phyloP scores from a whole-genome alignment of 345 rosid species.

The Murraya koenigii region DNA sequence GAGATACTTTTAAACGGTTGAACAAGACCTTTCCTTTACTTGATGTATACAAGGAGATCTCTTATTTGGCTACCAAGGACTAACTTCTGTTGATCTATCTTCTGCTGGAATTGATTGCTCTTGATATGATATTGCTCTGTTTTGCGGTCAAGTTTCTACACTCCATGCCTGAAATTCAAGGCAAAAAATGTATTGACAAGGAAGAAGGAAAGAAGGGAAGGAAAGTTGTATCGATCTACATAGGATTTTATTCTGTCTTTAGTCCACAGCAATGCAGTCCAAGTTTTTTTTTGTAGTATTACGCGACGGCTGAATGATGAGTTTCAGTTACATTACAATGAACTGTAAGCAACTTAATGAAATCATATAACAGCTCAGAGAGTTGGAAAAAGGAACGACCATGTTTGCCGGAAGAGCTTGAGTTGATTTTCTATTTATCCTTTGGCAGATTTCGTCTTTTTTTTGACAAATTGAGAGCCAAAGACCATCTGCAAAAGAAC shows the following conservation, averaged over 20 bases:
- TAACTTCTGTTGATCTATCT: conserved; percentile 13
- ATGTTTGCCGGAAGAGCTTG: background rate
- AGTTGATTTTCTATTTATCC: background rate
- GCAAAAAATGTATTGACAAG: background rate
- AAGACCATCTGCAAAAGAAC: background rate
- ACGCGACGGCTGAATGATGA: background rate
- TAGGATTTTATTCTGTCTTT: background rate
- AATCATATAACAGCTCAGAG: background rate
- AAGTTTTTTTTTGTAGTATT: background rate
- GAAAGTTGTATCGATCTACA: background rate
- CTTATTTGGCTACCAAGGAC: conserved; percentile 25
- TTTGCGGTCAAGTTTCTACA: background rate
- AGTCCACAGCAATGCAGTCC: background rate
- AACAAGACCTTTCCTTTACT: conserved; percentile 65
- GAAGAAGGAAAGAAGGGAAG: background rate
- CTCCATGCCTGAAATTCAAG: background rate
- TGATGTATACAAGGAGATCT: conserved; percentile 49
- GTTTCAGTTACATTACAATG: background rate
- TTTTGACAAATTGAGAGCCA: background rate
- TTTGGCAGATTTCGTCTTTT: background rate
- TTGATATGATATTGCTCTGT: background rate
- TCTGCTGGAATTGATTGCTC: background rate
- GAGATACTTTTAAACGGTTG: conserved; percentile 52
- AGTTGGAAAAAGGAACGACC: background rate
- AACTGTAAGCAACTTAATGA: background rate